Conservation (phyloP, 805 yeast species). For the Yarrowia yakushimensis region DNA sequence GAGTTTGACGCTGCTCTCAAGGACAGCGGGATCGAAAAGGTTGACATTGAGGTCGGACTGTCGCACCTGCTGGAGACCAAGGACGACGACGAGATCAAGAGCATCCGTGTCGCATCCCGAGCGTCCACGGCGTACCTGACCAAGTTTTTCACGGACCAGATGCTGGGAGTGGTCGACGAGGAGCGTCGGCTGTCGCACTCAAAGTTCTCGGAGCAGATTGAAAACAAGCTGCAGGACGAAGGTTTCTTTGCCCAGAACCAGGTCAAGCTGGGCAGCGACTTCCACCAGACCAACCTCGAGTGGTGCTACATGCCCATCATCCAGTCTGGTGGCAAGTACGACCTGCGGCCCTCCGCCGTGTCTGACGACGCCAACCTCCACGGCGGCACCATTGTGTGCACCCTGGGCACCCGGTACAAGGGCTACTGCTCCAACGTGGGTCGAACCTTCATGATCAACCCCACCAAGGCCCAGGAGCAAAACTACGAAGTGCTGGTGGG, state of each 20-base stretch:
- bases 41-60: conserved; percentile 53
- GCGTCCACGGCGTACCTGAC: conserved; percentile 73
- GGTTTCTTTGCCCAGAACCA: conserved; percentile 60
- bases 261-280: conserved; percentile 57
- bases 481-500: conserved; percentile 73
- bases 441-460: conserved; percentile 86
- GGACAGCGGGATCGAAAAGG: conserved; percentile 41
- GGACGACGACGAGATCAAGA: conserved; percentile 71
- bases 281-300: conserved; percentile 73
- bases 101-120: conserved; percentile 66
- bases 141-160: conserved; percentile 75
- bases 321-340: conserved; percentile 83
- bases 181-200: conserved; percentile 72
- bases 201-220: conserved; percentile 69
- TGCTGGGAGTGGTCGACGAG: conserved; percentile 83
- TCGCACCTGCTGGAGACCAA: conserved; percentile 66
- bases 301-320: conserved; percentile 93
- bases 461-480: conserved; percentile 70
- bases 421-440: conserved; percentile 85
- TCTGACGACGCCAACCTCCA: conserved; percentile 64
- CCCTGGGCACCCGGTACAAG: conserved; percentile 82
- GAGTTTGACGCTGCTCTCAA: conserved; percentile 57
- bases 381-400: conserved; percentile 74
- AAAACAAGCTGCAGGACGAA: conserved; percentile 75
- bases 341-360: conserved; percentile 77